These are phyloP conservation scores for Diddensiella transvaalensis DNA, from an alignment of 805 yeast genomes.

Conservation along the genomic window DNA sequence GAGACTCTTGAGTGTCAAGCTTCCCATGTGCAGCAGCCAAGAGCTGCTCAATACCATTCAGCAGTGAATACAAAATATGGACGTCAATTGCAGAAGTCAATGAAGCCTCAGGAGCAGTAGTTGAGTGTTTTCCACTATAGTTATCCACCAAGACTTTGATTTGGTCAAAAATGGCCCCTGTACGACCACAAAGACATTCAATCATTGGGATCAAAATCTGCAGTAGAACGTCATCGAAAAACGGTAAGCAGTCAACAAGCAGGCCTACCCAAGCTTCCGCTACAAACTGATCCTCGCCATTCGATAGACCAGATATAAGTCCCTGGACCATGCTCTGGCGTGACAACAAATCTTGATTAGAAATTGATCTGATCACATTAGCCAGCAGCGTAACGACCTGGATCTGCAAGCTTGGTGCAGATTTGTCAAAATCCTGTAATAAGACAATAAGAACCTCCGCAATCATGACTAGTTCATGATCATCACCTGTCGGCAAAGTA, in stretches of 20 bases:
- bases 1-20: conserved; percentile 7
- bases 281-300: conserved; percentile 42
- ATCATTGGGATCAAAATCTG: conserved; percentile 53
- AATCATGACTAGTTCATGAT: background rate
- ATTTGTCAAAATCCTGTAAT: background rate
- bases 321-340: conserved; percentile 36
- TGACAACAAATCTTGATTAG: background rate
- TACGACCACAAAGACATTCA: conserved; percentile 45
- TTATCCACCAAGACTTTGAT: conserved; percentile 25
- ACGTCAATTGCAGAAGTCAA: conserved; percentile 41
- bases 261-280: conserved; percentile 49
- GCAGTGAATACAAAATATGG: conserved; percentile 42
- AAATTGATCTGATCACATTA: background rate
- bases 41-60: conserved; percentile 63
- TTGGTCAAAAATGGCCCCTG: conserved; percentile 34
- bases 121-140: conserved; percentile 9
- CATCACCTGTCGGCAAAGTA: background rate
- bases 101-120: too few relatives aligned
- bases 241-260: conserved; percentile 48
- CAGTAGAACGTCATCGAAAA: conserved; percentile 51
- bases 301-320: conserved; percentile 47
- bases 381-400: conserved; percentile 6
- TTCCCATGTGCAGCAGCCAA: conserved; percentile 51
- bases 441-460: background rate
- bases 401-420: background rate